Evolutionary conservation across 108 stramenopile species (phyloP).

Genomic region (Cyclotella kingstonii): DNA sequence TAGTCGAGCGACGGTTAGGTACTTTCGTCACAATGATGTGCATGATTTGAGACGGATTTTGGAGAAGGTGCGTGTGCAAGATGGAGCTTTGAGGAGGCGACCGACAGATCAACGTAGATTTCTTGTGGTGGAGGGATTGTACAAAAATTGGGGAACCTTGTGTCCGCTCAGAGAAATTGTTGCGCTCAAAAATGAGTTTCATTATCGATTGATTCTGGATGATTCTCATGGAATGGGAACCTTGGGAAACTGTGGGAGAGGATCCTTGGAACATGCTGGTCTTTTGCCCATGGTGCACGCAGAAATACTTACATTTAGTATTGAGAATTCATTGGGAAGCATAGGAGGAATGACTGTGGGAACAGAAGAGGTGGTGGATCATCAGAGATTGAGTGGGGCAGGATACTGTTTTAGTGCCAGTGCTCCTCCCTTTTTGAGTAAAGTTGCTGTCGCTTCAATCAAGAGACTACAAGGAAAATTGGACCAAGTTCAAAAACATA

Average conservation of each 20-base stretch:
- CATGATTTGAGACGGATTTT: constrained; percentile 92
- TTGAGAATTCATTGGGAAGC: constrained; percentile 92
- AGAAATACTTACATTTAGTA: constrained; percentile 89
- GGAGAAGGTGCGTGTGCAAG: constrained; percentile 68
- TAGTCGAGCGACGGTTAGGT: constrained; percentile 85
- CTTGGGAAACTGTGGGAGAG: constrained; percentile 86
- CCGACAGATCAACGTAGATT: constrained; percentile 93
- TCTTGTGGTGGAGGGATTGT: constrained; percentile 96
- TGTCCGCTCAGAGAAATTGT: constrained; percentile 86
- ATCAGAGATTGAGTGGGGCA: constrained; percentile 95
- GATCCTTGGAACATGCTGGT: constrained; percentile 67
- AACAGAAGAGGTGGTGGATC: constrained; percentile 95
- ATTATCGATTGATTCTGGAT: constrained; percentile 94
- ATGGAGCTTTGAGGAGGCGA: constrained; percentile 65
- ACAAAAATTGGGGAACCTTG: constrained; percentile 93
- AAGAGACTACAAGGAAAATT: constrained; percentile 29
- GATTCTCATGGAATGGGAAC: constrained; percentile 93
- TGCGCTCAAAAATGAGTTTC: constrained; percentile 88
- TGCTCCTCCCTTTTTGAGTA: constrained; percentile 91
- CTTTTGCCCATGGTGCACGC: constrained; percentile 75
- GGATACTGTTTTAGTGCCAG: constrained; percentile 99
- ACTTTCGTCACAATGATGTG: constrained; percentile 97
- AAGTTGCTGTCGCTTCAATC: constrained; percentile 31
- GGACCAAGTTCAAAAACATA: constrained; percentile 15
- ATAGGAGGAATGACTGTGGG: constrained; percentile 97